Evolutionary conservation across 1,139 yeast genomes (phyloP).

Genomic region (Diutina scorzettiae): DNA sequence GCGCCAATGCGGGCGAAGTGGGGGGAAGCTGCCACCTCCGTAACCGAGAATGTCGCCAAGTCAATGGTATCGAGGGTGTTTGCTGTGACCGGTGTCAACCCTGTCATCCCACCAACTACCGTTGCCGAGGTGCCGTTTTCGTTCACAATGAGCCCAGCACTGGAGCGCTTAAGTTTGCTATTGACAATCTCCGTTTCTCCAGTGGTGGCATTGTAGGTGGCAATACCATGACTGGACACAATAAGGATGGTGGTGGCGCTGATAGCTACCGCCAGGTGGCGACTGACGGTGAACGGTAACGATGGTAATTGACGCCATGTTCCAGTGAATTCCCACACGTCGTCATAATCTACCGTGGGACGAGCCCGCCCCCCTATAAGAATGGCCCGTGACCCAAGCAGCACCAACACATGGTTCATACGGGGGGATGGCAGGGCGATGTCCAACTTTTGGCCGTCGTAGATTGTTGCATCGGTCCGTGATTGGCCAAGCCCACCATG

Average conservation of each 20-base stretch:
- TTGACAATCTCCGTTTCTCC: slow-evolving; percentile 11
- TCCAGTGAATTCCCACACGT: slow-evolving; percentile 27
- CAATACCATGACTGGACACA: slow-evolving; percentile 28
- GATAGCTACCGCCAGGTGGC: slow-evolving; percentile 39
- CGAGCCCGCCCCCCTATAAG: slow-evolving; percentile 62
- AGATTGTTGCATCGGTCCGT: slow-evolving; percentile 17
- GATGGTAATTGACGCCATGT: slow-evolving; percentile 13
- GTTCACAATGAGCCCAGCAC: slow-evolving; percentile 26
- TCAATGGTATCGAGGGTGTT: slow-evolving; percentile 19
- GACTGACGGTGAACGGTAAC: slow-evolving; percentile 35
- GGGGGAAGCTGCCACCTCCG: slow-evolving; percentile 8
- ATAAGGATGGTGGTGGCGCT: slow-evolving; percentile 27
- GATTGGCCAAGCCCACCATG: slow-evolving; percentile 49
- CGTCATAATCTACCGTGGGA: slow-evolving; percentile 36
- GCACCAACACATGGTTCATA: slow-evolving; percentile 47
- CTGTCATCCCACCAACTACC: slow-evolving; percentile 42
- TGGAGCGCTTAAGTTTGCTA: slow-evolving; percentile 13
- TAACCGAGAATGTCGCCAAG: slow-evolving; percentile 7
- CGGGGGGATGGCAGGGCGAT: slow-evolving; percentile 26
- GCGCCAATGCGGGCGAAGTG: slow-evolving; percentile 38
- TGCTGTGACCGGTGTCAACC: slow-evolving; percentile 16
- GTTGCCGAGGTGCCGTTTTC: slow-evolving; percentile 22
- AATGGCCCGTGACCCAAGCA: slow-evolving; percentile 18
- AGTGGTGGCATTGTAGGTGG: slow-evolving; percentile 10
- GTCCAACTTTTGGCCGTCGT: slow-evolving; percentile 11